Conservation (phyloP, 148 eudicot species). For the Chenopodium berlandieri region DNA sequence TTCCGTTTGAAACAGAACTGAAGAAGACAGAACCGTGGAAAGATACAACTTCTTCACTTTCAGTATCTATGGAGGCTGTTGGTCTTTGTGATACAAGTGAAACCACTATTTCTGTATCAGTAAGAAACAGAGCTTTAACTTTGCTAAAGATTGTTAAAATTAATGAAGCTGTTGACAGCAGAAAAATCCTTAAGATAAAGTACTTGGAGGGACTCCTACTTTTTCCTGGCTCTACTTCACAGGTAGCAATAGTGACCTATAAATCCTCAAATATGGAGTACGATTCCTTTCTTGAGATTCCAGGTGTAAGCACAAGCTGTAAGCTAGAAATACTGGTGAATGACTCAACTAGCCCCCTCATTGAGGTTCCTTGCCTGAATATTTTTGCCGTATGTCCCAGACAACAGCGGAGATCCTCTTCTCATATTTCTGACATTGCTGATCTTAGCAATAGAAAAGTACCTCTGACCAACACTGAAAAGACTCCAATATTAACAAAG, state of each 20-base stretch:
- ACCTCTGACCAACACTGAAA: constrained; percentile 24
- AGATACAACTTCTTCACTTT: constrained; percentile 31
- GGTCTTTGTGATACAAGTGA: constrained; percentile 42
- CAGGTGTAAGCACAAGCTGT: constrained; percentile 38
- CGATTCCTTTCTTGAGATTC: constrained; percentile 24
- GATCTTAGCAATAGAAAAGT: constrained; percentile 27
- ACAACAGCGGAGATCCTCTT: constrained; percentile 22
- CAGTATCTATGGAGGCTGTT: constrained; percentile 43
- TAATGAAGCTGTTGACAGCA: constrained; percentile 39
- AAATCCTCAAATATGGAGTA: constrained; percentile 17
- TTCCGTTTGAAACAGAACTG: constrained; percentile 62
- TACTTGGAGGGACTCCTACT: constrained; percentile 64
- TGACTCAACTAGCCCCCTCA: constrained; percentile 47
- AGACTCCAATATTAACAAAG: constrained; percentile 36
- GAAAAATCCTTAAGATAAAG: constrained; percentile 46
- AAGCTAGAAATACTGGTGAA: constrained; percentile 51
- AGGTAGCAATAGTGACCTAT: constrained; percentile 55
- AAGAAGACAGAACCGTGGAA: constrained; percentile 22
- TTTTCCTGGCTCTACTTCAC: constrained; percentile 62
- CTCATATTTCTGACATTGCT: constrained; percentile 26
- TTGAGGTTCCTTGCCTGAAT: constrained; percentile 60
- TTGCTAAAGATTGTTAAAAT: constrained; percentile 49
- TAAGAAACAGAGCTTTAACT: constrained; percentile 49
- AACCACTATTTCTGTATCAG: constrained; percentile 44
- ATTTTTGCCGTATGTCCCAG: constrained; percentile 43